These are phyloP conservation scores for Leptographium flavum DNA, from an alignment of 2,329 filamentous ascomycete species.

Conservation along the genomic window DNA sequence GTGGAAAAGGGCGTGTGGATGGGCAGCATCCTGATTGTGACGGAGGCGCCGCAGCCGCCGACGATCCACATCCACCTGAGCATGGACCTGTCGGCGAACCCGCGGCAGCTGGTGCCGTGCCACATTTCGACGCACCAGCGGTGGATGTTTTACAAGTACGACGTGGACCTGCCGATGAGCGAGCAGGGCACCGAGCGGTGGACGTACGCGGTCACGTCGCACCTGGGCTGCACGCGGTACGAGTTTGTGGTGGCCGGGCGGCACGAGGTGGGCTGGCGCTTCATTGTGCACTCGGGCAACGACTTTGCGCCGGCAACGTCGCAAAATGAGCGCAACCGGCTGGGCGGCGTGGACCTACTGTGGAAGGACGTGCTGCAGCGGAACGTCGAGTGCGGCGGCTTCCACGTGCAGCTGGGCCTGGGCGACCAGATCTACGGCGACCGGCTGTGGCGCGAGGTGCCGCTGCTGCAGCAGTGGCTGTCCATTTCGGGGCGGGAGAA, in stretches of 20 bases:
- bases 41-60: slow-evolving; percentile 79
- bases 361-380: slow-evolving; percentile 99
- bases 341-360: slow-evolving; percentile 89
- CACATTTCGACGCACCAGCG: slow-evolving; percentile 80
- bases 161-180: slow-evolving; percentile 79
- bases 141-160: slow-evolving; percentile 94
- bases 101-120: slow-evolving; percentile 67
- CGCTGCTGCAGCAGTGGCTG: slow-evolving; percentile 87
- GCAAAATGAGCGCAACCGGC: slow-evolving; percentile 67
- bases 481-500: slow-evolving; percentile 86
- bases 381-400: slow-evolving; percentile 89
- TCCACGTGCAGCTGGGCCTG: slow-evolving; percentile 83
- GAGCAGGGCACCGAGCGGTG: slow-evolving; percentile 70
- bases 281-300: slow-evolving; percentile 90
- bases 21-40: slow-evolving; percentile 85
- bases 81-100: slow-evolving; percentile 81
- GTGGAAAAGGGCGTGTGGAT: slow-evolving; percentile 81
- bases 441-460: slow-evolving; percentile 89
- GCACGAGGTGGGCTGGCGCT: slow-evolving; percentile 84
- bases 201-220: slow-evolving; percentile 97
- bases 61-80: slow-evolving; percentile 94
- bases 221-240: slow-evolving; percentile 93
- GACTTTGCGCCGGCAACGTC: slow-evolving; percentile 85
- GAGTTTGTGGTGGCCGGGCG: slow-evolving; percentile 91
- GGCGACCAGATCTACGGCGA: slow-evolving; percentile 95